phyloP scores from a whole-genome alignment of 306 rosid genomes.

The Rosa persica region DNA sequence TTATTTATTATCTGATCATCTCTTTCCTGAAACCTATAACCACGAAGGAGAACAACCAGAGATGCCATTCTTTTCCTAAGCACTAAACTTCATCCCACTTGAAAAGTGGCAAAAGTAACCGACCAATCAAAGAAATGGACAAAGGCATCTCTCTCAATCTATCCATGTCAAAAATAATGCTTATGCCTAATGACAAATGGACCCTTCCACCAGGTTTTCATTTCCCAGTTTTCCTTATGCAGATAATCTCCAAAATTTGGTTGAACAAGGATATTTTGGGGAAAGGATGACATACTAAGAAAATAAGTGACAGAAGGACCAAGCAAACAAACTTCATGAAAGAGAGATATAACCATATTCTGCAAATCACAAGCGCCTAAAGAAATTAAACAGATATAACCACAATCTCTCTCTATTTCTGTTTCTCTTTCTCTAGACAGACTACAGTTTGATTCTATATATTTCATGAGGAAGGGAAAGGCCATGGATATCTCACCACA shows the following conservation, averaged over 20 bases:
- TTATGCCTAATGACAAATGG: constrained; percentile 42
- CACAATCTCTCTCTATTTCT: constrained; percentile 30
- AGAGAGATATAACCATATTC: constrained; percentile 33
- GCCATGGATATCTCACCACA: constrained; percentile 46
- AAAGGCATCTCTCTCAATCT: constrained; percentile 46
- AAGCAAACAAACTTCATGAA: constrained; percentile 31
- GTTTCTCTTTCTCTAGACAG: constrained; percentile 23
- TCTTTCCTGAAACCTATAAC: constrained; percentile 32
- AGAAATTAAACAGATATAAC: constrained; percentile 8
- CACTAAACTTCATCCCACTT: constrained; percentile 32
- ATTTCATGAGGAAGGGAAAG: not conserved
- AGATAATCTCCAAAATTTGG: not conserved
- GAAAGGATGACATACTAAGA: not conserved
- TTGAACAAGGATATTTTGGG: constrained; percentile 41
- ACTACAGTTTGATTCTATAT: constrained; percentile 1
- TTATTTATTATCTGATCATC: constrained; percentile 17
- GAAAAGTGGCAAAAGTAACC: constrained; percentile 45
- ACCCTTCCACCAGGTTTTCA: constrained; percentile 28
- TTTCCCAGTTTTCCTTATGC: not conserved
- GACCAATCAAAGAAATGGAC: constrained; percentile 49
- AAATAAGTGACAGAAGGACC: constrained; percentile 38
- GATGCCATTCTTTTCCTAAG: constrained; percentile 47
- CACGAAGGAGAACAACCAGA: constrained; percentile 35
- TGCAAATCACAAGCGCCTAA: constrained; percentile 8
- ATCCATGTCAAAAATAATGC: constrained; percentile 21